Conservation (phyloP, 495 filamentous ascomycete species). For the Beverwykella pulmonaria region DNA sequence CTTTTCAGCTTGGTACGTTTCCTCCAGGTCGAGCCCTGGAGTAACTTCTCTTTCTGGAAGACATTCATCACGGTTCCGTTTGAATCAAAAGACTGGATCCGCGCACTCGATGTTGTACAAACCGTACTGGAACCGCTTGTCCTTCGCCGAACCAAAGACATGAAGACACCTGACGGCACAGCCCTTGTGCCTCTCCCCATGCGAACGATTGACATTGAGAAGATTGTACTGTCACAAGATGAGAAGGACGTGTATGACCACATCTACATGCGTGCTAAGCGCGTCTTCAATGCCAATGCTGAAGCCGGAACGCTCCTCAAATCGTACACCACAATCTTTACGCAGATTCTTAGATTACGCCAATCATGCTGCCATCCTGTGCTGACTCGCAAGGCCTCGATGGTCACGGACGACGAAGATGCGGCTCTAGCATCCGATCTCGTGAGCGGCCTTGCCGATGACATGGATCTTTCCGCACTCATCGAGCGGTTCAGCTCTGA, state of each 20-base stretch:
- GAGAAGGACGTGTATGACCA: constrained; percentile 92
- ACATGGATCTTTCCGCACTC: constrained; percentile 89
- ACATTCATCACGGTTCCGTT: constrained; percentile 98
- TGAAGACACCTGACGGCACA: constrained; percentile 91
- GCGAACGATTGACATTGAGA: constrained; percentile 76
- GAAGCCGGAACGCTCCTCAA: constrained; percentile 92
- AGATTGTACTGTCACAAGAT: constrained; percentile 77
- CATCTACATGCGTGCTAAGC: constrained; percentile 79
- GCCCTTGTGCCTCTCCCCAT: constrained; percentile 85
- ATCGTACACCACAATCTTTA: constrained; percentile 93
- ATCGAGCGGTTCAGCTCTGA: constrained; percentile 78
- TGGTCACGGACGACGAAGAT: constrained; percentile 86
- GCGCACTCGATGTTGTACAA: constrained; percentile 94
- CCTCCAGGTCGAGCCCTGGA: constrained; percentile 92
- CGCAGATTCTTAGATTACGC: constrained; percentile 90
- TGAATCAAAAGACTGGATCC: constrained; percentile 88
- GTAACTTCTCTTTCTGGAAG: constrained; percentile 97
- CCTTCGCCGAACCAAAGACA: constrained; percentile 92
- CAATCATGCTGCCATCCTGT: constrained; percentile 94
- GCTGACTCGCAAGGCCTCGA: constrained; percentile 78
- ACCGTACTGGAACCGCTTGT: constrained; percentile 94
- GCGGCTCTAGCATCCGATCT: constrained; percentile 79
- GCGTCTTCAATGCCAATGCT: constrained; percentile 79
- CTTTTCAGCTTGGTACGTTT: constrained; percentile 94
- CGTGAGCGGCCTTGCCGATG: constrained; percentile 80